A percentile compares a stretch with the other conserved stretches of the same genome.
These are phyloP conservation scores for Gaeumannomyces sp. DNA, from an alignment of 2,329 filamentous ascomycete genomes.

Conservation along the genomic window DNA sequence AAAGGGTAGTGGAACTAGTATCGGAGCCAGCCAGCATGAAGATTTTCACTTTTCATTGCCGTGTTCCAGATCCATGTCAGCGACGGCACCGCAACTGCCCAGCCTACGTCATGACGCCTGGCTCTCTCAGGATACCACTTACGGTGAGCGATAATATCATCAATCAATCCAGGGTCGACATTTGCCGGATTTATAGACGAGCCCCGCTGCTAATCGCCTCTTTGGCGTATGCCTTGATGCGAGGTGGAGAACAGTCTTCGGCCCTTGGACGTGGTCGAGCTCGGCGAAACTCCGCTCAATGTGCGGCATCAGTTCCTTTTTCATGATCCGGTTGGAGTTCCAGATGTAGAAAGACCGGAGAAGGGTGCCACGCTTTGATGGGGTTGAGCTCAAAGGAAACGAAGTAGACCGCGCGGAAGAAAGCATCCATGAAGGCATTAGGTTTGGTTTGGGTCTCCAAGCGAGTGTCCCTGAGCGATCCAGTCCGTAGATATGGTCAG, in stretches of 20 bases:
- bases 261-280: conserved; percentile 19
- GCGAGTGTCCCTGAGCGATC: conserved; percentile 8
- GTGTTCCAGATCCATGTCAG: too few relatives aligned
- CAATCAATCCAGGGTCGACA: conserved; percentile 9
- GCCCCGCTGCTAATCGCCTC: conserved; percentile 6
- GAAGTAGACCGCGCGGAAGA: background rate
- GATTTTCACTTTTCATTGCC: conserved; percentile 5
- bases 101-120: too few relatives aligned
- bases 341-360: conserved; percentile 19
- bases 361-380: conserved; percentile 12
- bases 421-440: background rate
- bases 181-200: background rate
- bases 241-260: conserved; percentile 26
- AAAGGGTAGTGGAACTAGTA: conserved; percentile 15
- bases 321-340: conserved; percentile 23
- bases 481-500: too few relatives aligned
- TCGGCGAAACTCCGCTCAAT: conserved; percentile 20
- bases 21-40: conserved; percentile 15
- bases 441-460: background rate
- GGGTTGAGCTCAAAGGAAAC: background rate
- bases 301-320: conserved; percentile 20
- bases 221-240: conserved; percentile 20
- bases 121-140: too few relatives aligned
- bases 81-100: too few relatives aligned
- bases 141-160: conserved; percentile 10